Conservation (phyloP, 257 asterid species). For the Solanum rostratum region DNA sequence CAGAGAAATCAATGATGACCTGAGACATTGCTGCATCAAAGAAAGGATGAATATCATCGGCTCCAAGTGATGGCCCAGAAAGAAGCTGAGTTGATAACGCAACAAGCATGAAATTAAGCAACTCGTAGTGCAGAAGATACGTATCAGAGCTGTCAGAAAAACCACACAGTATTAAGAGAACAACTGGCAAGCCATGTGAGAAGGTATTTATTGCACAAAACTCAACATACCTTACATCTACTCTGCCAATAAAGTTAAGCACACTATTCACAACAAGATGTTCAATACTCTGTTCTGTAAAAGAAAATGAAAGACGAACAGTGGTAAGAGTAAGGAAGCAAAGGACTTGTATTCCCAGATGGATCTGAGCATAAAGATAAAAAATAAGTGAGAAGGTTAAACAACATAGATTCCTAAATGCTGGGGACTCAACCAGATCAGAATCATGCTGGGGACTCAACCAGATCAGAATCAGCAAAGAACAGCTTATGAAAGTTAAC, state of each 20-base stretch:
- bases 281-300: conserved; percentile 57
- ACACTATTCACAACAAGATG: conserved; percentile 55
- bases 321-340: background rate
- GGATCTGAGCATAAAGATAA: background rate
- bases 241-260: conserved; percentile 65
- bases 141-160: conserved; percentile 45
- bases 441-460: background rate
- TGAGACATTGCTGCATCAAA: conserved; percentile 80
- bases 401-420: background rate
- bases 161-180: background rate
- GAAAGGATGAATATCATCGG: conserved; percentile 75
- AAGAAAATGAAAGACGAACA: background rate
- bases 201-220: conserved; percentile 1
- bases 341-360: background rate
- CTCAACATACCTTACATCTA: conserved; percentile 71
- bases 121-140: conserved; percentile 71
- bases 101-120: conserved; percentile 69
- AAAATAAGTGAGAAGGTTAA: background rate
- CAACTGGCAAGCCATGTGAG: conserved; percentile 10
- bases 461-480: background rate
- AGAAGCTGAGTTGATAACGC: conserved; percentile 91
- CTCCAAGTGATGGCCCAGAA: conserved; percentile 89
- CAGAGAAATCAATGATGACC: conserved; percentile 27
- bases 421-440: background rate
- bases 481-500: background rate